Evolutionary conservation across 345 rosid species (phyloP).

Genomic region (Pelargonium nanum): DNA sequence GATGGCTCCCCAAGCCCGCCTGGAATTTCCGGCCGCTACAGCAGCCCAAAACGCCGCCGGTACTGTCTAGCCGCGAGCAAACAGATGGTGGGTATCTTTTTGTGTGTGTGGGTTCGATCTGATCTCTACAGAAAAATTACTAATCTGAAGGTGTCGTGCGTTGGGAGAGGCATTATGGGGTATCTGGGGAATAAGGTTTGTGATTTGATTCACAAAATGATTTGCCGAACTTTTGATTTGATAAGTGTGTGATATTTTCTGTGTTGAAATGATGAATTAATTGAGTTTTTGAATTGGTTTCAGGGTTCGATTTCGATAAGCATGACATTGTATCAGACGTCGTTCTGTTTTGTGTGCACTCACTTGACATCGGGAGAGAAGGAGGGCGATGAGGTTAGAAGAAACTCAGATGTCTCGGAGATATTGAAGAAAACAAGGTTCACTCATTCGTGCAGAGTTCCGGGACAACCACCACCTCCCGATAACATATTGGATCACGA

Average conservation of each 20-base stretch:
- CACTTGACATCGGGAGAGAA: slow-evolving; percentile 91
- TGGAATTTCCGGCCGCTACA: slow-evolving; percentile 6
- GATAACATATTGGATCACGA: slow-evolving; percentile 66
- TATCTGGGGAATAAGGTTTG: slow-evolving; percentile 91
- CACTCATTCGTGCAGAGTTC: slow-evolving; percentile 30
- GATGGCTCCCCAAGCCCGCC: slow-evolving; percentile 19
- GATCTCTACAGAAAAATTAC: slow-evolving; percentile 46
- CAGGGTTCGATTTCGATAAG: slow-evolving; percentile 91
- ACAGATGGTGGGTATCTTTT: slow-evolving; percentile 91
- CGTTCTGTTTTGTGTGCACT: slow-evolving; percentile 77
- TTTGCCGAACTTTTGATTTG: not conserved
- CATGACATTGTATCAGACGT: slow-evolving; percentile 56
- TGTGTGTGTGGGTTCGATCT: slow-evolving; percentile 76
- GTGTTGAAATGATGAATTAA: not conserved
- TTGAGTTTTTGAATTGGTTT: not conserved
- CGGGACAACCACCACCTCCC: slow-evolving; percentile 22
- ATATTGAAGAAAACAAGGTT: slow-evolving; percentile 75
- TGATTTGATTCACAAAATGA: not conserved
- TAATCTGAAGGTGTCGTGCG: slow-evolving; percentile 71
- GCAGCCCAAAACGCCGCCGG: slow-evolving; percentile 17
- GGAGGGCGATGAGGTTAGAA: slow-evolving; percentile 72
- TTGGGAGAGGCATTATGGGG: slow-evolving; percentile 95
- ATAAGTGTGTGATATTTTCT: not conserved
- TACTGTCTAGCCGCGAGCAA: slow-evolving; percentile 77
- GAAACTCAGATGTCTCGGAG: slow-evolving; percentile 74